A percentile compares a stretch with the other conserved stretches of the same genome.
Evolutionary conservation across 345 rosid species (phyloP).

Genomic region (Gossypium herbaceum): DNA sequence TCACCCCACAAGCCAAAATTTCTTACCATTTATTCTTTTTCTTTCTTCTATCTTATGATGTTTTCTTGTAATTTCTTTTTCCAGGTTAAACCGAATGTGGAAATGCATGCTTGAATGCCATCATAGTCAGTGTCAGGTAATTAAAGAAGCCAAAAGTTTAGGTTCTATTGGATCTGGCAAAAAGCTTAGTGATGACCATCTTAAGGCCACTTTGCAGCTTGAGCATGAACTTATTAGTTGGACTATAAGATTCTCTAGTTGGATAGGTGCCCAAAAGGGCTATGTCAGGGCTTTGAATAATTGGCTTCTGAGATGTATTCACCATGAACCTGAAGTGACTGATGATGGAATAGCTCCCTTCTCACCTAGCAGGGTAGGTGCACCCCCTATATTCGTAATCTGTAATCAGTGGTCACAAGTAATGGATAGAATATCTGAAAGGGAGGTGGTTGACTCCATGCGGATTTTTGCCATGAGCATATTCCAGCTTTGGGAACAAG

Average conservation of each 20-base stretch:
- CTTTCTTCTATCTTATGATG: not conserved
- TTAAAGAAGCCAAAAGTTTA: slow-evolving; percentile 63
- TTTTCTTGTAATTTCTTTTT: slow-evolving; percentile 18
- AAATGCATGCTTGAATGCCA: slow-evolving; percentile 88
- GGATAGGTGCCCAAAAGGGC: slow-evolving; percentile 80
- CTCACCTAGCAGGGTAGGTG: slow-evolving; percentile 93
- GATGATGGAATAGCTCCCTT: slow-evolving; percentile 78
- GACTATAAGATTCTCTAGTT: slow-evolving; percentile 63
- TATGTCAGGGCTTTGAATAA: slow-evolving; percentile 67
- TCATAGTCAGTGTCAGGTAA: slow-evolving; percentile 62
- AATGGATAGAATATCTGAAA: slow-evolving; percentile 72
- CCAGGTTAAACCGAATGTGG: slow-evolving; percentile 95
- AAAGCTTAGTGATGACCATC: slow-evolving; percentile 60
- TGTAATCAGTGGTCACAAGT: slow-evolving; percentile 96
- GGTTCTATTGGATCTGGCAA: slow-evolving; percentile 58
- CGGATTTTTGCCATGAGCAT: slow-evolving; percentile 54
- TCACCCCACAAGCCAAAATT: not conserved
- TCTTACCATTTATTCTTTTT: not conserved
- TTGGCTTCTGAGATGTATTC: slow-evolving; percentile 84
- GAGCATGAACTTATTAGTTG: slow-evolving; percentile 76
- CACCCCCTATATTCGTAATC: slow-evolving; percentile 85
- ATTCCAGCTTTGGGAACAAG: slow-evolving; percentile 79
- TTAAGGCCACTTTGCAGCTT: slow-evolving; percentile 61
- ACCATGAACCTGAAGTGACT: slow-evolving; percentile 87
- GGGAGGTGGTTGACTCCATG: slow-evolving; percentile 80